Evolutionary conservation across 2,329 filamentous ascomycete species (phyloP).

Genomic region (Dactylonectria estremocensis): DNA sequence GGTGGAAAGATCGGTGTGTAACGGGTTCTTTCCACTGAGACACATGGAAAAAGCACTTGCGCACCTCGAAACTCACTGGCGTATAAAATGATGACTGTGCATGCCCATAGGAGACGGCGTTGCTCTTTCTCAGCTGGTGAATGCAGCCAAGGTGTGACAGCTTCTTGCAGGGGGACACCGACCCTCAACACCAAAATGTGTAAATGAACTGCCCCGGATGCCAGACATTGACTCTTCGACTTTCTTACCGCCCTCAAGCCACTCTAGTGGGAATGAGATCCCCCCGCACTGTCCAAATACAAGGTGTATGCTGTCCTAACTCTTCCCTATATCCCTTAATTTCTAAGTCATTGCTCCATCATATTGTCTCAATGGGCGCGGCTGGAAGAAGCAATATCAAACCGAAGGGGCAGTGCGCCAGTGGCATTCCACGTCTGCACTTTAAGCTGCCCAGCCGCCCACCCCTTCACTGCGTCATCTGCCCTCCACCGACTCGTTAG

Average conservation of each 20-base stretch:
- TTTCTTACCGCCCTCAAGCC: neutral
- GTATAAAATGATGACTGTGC: neutral
- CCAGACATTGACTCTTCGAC: neutral
- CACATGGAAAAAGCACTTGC: neutral
- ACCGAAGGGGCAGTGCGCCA: constrained; percentile 25
- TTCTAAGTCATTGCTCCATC: constrained; percentile 37
- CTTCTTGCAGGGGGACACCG: neutral
- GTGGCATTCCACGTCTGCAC: constrained; percentile 32
- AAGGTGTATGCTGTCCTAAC: neutral
- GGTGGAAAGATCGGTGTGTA: neutral
- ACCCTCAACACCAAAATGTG: neutral
- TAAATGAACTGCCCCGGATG: too few species aligned
- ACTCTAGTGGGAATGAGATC: neutral
- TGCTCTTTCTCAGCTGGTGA: neutral
- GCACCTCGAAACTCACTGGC: neutral
- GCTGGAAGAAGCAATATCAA: constrained; percentile 43
- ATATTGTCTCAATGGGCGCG: constrained; percentile 35
- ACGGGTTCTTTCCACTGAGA: neutral
- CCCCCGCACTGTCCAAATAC: constrained; percentile 23
- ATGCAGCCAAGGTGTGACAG: neutral
- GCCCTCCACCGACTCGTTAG: constrained; percentile 14
- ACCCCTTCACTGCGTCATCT: constrained; percentile 27
- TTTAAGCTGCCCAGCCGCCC: constrained; percentile 14
- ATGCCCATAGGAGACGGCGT: neutral
- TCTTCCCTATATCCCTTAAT: constrained; percentile 29